Conservation (phyloP, 2,329 filamentous ascomycete species). For the Alternaria panax region DNA sequence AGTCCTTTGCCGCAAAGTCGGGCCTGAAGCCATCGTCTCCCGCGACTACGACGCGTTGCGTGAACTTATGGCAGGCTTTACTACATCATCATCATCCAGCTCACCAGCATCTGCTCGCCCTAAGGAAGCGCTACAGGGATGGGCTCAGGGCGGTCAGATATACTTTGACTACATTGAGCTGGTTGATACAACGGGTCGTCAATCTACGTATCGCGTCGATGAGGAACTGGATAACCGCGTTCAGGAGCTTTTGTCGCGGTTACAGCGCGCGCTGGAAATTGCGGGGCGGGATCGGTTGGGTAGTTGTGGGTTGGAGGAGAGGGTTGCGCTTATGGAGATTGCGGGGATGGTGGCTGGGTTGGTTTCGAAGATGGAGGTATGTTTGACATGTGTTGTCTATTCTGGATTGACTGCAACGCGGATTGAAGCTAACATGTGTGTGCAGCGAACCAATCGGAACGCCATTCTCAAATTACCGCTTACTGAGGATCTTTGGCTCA, state of each 20-base stretch:
- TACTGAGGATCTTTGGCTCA: conserved; percentile 74
- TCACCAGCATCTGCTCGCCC: conserved; percentile 41
- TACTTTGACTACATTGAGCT: conserved; percentile 71
- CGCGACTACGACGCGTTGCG: conserved; percentile 76
- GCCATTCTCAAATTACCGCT: conserved; percentile 68
- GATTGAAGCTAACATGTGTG: conserved; percentile 43
- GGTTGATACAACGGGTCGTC: conserved; percentile 47
- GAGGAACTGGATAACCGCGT: conserved; percentile 44
- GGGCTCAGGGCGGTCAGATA: conserved; percentile 80
- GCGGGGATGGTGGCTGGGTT: conserved; percentile 74
- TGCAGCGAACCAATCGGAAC: conserved; percentile 41
- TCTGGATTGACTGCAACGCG: too few species aligned
- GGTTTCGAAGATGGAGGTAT: conserved; percentile 58
- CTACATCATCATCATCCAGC: too few species aligned
- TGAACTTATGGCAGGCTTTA: conserved; percentile 74
- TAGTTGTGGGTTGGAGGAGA: conserved; percentile 57
- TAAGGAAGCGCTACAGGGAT: conserved; percentile 66
- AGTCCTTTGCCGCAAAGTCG: conserved; percentile 81
- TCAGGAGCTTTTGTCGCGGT: conserved; percentile 39
- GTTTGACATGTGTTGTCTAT: conserved; percentile 1
- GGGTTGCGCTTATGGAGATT: conserved; percentile 84
- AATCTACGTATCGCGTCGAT: conserved; percentile 40
- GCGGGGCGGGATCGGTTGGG: conserved; percentile 52
- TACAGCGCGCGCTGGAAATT: conserved; percentile 47
- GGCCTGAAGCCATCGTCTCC: conserved; percentile 81